These are phyloP conservation scores for Nicotiana tabacum DNA, from an alignment of 257 asterid genomes.

Conservation along the genomic window DNA sequence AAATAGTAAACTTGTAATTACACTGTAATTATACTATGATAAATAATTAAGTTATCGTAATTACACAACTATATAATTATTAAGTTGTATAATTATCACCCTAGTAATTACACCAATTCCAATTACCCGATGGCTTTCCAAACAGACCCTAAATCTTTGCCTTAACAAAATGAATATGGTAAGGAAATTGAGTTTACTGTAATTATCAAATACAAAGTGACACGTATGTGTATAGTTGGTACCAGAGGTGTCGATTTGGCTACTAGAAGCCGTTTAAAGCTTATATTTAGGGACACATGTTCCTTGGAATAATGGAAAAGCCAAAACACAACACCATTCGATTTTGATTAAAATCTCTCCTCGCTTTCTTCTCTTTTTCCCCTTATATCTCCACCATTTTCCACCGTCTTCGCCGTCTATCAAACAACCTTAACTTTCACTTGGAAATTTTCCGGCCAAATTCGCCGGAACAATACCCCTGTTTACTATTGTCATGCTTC, in stretches of 20 bases:
- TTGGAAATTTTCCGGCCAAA: not conserved
- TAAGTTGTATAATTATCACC: too few species aligned
- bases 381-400: not conserved
- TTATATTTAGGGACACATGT: not conserved
- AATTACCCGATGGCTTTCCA: too few species aligned
- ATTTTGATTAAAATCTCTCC: not conserved
- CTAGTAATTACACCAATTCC: too few species aligned
- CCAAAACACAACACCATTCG: not conserved
- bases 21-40: too few species aligned
- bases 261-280: not conserved
- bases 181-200: too few species aligned
- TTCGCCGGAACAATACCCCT: not conserved
- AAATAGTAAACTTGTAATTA: too few species aligned
- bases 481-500: conserved; percentile 11
- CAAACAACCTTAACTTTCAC: not conserved
- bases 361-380: not conserved
- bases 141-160: too few species aligned
- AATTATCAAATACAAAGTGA: too few species aligned
- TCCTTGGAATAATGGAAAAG: not conserved
- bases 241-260: not conserved
- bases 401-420: not conserved
- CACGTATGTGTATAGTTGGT: not conserved
- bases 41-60: too few species aligned
- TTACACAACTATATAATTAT: too few species aligned
- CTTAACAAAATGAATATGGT: too few species aligned